A percentile compares a stretch with the other conserved stretches of the same genome.
phyloP scores from a whole-genome alignment of 2,329 filamentous ascomycete species.

The Pleomassaria siparia region DNA sequence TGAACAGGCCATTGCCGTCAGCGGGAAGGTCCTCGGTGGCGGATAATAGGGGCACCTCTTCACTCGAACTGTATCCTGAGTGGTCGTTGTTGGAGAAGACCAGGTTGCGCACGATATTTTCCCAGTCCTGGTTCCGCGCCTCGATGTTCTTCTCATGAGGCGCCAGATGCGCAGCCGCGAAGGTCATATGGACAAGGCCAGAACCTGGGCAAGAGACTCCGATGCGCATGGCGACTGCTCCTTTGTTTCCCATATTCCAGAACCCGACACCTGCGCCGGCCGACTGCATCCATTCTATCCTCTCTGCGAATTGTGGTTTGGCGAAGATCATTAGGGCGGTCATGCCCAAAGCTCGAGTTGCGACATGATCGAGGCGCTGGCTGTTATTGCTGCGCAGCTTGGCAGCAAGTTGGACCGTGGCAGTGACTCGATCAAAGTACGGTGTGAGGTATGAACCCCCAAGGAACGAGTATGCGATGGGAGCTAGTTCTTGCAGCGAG shows the following conservation, averaged over 20 bases:
- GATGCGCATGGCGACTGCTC: slow-evolving; percentile 78
- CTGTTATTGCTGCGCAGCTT: slow-evolving; percentile 44
- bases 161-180: slow-evolving; percentile 84
- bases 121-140: slow-evolving; percentile 85
- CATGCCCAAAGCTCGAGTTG: slow-evolving; percentile 79
- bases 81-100: slow-evolving; percentile 62
- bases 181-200: slow-evolving; percentile 67
- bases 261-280: slow-evolving; percentile 83
- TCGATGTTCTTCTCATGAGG: slow-evolving; percentile 80
- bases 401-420: slow-evolving; percentile 71
- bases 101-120: slow-evolving; percentile 74
- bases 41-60: slow-evolving; percentile 37
- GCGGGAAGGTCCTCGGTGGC: slow-evolving; percentile 19
- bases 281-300: slow-evolving; percentile 68
- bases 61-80: slow-evolving; percentile 30
- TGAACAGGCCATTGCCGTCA: slow-evolving; percentile 68
- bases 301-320: slow-evolving; percentile 58
- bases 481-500: slow-evolving; percentile 84
- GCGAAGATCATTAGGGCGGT: slow-evolving; percentile 87
- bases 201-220: slow-evolving; percentile 54
- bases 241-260: slow-evolving; percentile 93
- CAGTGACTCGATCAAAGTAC: slow-evolving; percentile 72
- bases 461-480: slow-evolving; percentile 80
- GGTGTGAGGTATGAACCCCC: slow-evolving; percentile 76
- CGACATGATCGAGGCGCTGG: slow-evolving; percentile 67